Conservation (phyloP, 2,329 filamentous ascomycete genomes). For the Nannizzia gypsea region DNA sequence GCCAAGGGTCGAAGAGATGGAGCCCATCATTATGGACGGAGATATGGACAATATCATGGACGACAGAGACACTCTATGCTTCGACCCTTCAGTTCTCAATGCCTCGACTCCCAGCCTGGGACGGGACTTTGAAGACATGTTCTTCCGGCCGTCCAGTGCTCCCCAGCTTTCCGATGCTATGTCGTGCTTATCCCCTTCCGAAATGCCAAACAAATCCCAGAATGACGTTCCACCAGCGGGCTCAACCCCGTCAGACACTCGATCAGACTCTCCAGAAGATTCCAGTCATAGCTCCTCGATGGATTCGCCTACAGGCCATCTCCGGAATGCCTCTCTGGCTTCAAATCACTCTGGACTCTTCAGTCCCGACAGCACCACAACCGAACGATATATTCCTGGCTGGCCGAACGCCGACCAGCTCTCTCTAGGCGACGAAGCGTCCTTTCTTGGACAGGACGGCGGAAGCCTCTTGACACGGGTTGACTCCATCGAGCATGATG, state of each 20-base stretch:
- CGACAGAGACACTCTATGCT: conserved; percentile 34
- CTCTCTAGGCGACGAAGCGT: conserved; percentile 29
- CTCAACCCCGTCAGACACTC: conserved; percentile 27
- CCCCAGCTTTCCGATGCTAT: conserved; percentile 10
- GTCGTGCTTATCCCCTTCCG: conserved; percentile 10
- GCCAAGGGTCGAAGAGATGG: conserved; percentile 16
- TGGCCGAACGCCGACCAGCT: conserved; percentile 29
- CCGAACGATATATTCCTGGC: conserved; percentile 23
- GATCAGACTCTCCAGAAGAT: conserved; percentile 35
- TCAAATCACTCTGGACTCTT: conserved; percentile 32
- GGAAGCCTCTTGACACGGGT: conserved; percentile 25
- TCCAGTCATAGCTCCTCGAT: conserved; percentile 35
- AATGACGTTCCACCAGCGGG: conserved; percentile 15
- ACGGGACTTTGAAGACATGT: conserved; percentile 11
- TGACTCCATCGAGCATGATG: conserved; percentile 25
- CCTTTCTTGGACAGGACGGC: conserved; percentile 30
- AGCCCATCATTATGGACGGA: conserved; percentile 33
- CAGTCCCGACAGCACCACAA: conserved; percentile 10
- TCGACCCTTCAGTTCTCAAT: conserved; percentile 22
- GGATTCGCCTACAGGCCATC: conserved; percentile 31
- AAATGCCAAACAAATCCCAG: conserved; percentile 7
- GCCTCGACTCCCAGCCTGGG: conserved; percentile 17
- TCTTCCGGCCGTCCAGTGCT: conserved; percentile 10
- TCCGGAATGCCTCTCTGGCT: conserved; percentile 30
- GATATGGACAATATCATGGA: conserved; percentile 32